Conservation (phyloP, 2,329 filamentous ascomycete species). For the Chaetoscypha palmicola region DNA sequence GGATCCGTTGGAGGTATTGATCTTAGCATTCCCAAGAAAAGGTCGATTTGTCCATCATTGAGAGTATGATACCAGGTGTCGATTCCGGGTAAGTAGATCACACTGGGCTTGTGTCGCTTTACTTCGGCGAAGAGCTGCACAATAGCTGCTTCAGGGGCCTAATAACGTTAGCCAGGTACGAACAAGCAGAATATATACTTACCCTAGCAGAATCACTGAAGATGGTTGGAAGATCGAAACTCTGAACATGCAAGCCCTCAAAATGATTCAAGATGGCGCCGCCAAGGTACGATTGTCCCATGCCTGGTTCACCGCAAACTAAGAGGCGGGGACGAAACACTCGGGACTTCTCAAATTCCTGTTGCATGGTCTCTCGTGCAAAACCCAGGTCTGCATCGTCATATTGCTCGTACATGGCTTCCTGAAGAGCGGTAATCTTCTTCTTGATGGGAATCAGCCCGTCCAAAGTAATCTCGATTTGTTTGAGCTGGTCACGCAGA, state of each 20-base stretch:
- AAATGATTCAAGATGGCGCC: constrained; percentile 83
- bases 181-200: constrained; percentile 30
- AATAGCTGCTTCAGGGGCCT: constrained; percentile 65
- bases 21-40: constrained; percentile 74
- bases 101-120: constrained; percentile 87
- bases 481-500: constrained; percentile 61
- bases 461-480: constrained; percentile 64
- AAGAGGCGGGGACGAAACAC: constrained; percentile 85
- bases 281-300: constrained; percentile 89
- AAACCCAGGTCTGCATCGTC: constrained; percentile 79
- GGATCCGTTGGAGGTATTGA: constrained; percentile 86
- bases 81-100: constrained; percentile 88
- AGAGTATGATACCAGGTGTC: constrained; percentile 72
- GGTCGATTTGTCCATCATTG: constrained; percentile 61
- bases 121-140: constrained; percentile 89
- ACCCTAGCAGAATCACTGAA: constrained; percentile 74
- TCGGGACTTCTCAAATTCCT: constrained; percentile 79
- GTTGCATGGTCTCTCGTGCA: constrained; percentile 65
- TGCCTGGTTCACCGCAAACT: constrained; percentile 73
- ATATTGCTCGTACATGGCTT: constrained; percentile 86
- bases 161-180: constrained; percentile 10
- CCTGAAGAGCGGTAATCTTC: constrained; percentile 81
- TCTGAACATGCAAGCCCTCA: constrained; percentile 89
- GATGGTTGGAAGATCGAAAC: constrained; percentile 83
- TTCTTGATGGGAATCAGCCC: constrained; percentile 78